These are phyloP conservation scores for Fusarium irregulare DNA, from an alignment of 2,329 filamentous ascomycete genomes.

Conservation along the genomic window DNA sequence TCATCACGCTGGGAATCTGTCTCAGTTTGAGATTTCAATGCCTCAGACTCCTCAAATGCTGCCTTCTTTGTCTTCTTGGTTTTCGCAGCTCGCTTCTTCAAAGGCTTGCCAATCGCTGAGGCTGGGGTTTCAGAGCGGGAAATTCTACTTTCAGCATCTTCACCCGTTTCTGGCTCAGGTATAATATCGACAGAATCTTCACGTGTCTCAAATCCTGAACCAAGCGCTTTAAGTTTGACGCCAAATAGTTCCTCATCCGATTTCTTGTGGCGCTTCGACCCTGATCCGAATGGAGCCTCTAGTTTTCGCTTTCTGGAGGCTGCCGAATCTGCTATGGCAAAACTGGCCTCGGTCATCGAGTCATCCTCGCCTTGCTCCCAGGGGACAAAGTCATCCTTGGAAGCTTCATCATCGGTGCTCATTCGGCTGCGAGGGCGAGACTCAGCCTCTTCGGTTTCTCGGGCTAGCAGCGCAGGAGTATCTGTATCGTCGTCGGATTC, in stretches of 20 bases:
- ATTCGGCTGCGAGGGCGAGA: conserved; percentile 83
- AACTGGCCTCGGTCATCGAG: conserved; percentile 78
- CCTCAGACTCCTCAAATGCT: conserved; percentile 74
- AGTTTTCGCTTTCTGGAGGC: conserved; percentile 79
- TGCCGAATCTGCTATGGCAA: conserved; percentile 68
- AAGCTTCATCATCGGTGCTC: conserved; percentile 69
- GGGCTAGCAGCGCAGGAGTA: conserved; percentile 65
- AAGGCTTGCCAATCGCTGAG: conserved; percentile 56
- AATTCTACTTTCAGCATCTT: conserved; percentile 55
- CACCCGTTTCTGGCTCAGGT: conserved; percentile 59
- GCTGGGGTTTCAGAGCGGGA: conserved; percentile 62
- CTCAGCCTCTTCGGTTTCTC: conserved; percentile 87
- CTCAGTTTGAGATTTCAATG: conserved; percentile 67
- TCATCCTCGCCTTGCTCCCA: conserved; percentile 69
- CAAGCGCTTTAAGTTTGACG: conserved; percentile 66
- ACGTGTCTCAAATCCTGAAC: conserved; percentile 60
- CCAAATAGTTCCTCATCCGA: conserved; percentile 82
- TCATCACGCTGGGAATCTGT: conserved; percentile 55
- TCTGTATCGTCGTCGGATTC: conserved; percentile 87
- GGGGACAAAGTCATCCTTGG: conserved; percentile 61
- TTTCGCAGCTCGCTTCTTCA: conserved; percentile 68
- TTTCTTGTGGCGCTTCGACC: conserved; percentile 84
- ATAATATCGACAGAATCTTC: conserved; percentile 63
- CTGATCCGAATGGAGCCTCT: conserved; percentile 71
- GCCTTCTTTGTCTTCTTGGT: conserved; percentile 83